phyloP scores from a whole-genome alignment of 2,329 filamentous ascomycete species.

The Curvularia lunata region DNA sequence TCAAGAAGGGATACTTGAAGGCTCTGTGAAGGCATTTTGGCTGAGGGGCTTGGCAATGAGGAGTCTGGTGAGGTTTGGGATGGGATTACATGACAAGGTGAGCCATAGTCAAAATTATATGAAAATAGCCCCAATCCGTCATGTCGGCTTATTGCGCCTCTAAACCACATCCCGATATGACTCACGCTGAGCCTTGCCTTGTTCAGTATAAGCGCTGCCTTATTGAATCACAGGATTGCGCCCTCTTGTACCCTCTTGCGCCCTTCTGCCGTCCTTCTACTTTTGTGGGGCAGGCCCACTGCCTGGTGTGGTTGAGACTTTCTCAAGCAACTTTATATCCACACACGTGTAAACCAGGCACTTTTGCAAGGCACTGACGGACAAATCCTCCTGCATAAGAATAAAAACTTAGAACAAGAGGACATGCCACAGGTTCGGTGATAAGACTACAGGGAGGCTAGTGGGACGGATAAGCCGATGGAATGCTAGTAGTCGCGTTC shows the following conservation, averaged over 20 bases:
- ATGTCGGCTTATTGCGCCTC: background rate
- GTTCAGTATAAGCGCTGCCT: conserved; percentile 1
- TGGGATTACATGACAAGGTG: background rate
- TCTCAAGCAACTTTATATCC: background rate
- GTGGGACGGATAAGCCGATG: background rate
- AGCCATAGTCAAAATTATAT: background rate
- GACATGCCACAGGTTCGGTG: background rate
- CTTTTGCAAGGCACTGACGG: background rate
- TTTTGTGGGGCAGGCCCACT: background rate
- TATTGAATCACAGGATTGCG: conserved; percentile 11
- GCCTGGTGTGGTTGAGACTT: background rate
- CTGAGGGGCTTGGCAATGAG: background rate
- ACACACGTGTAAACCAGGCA: no score
- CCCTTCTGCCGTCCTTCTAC: background rate
- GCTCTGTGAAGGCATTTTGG: conserved; percentile 29
- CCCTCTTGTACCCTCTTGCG: background rate
- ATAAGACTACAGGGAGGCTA: background rate
- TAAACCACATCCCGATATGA: background rate
- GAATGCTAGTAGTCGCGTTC: conserved; percentile 16
- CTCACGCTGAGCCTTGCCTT: conserved; percentile 2
- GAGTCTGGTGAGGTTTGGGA: background rate
- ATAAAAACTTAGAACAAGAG: background rate
- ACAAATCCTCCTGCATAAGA: background rate
- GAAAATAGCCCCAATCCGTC: background rate
- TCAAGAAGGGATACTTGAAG: conserved; percentile 38